These are phyloP conservation scores for Chalciporus piperatus DNA, from an alignment of 768 basidiomycete genomes.

Conservation along the genomic window DNA sequence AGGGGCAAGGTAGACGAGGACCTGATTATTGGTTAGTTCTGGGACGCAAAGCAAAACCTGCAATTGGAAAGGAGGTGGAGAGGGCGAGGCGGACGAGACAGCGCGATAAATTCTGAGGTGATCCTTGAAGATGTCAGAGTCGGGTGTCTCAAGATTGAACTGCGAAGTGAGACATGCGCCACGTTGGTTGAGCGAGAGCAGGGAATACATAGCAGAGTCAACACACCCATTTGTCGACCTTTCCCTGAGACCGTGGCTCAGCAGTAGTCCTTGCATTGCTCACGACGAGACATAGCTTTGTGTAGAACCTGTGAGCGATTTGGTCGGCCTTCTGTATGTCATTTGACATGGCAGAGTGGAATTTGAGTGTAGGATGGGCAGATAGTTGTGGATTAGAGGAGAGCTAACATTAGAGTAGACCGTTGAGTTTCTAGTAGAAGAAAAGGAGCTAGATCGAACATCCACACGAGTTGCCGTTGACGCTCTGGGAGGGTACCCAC, in stretches of 20 bases:
- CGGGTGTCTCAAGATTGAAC: conserved; percentile 83
- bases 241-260: conserved; percentile 42
- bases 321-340: conserved; percentile 73
- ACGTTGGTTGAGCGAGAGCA: neutral
- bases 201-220: neutral
- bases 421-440: conserved; percentile 20
- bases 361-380: conserved; percentile 1
- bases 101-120: conserved; percentile 57
- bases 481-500: conserved; percentile 14
- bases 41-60: conserved; percentile 72
- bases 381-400: conserved; percentile 21
- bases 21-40: conserved; percentile 65
- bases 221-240: conserved; percentile 82
- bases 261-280: conserved; percentile 68
- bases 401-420: conserved; percentile 30
- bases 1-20: conserved; percentile 63
- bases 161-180: conserved; percentile 24
- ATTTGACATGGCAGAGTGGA: conserved; percentile 45
- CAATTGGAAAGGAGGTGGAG: conserved; percentile 52
- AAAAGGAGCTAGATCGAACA: conserved; percentile 22
- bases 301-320: conserved; percentile 81
- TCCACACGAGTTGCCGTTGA: conserved; percentile 17
- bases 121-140: conserved; percentile 65
- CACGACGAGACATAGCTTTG: conserved; percentile 76
- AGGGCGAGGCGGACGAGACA: conserved; percentile 34